These are phyloP conservation scores for Lentinula detonsa DNA, from an alignment of 768 basidiomycete genomes.

Conservation along the genomic window DNA sequence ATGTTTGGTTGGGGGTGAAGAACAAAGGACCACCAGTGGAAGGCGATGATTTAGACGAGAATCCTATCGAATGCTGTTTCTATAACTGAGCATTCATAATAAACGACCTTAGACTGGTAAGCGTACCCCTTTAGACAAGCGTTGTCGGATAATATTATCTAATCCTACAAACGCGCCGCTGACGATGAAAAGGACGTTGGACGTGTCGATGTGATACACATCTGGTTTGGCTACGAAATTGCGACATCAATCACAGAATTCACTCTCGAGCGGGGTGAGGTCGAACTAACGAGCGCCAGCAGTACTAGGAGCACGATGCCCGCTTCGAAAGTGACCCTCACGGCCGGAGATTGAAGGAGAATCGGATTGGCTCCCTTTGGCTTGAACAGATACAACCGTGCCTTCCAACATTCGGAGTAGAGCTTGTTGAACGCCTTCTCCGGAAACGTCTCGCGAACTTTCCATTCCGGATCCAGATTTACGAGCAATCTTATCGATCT, in stretches of 20 bases:
- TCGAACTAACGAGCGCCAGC: conserved; percentile 23
- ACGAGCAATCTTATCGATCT: conserved; percentile 88
- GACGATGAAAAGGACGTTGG: conserved; percentile 90
- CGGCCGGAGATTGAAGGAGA: conserved; percentile 40
- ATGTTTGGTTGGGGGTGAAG: conserved; percentile 69
- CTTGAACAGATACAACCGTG: conserved; percentile 73
- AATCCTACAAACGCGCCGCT: conserved; percentile 95
- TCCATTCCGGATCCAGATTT: conserved; percentile 56
- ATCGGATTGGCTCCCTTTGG: conserved; percentile 48
- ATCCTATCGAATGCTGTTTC: conserved; percentile 78
- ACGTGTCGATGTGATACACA: conserved; percentile 74
- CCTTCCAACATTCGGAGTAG: conserved; percentile 94
- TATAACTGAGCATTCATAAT: neutral
- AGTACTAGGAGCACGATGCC: conserved; percentile 42
- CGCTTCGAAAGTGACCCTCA: conserved; percentile 42
- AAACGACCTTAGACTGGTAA: neutral
- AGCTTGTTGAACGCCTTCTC: conserved; percentile 95
- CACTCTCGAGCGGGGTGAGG: neutral
- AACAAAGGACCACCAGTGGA: conserved; percentile 43
- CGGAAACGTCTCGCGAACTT: conserved; percentile 82
- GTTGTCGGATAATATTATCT: conserved; percentile 72
- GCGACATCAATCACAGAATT: neutral
- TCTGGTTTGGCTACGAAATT: conserved; percentile 49
- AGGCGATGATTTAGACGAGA: conserved; percentile 47
- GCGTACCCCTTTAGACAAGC: conserved; percentile 81